Percentiles rank a stretch among this genome's conserved stretches.
These are phyloP conservation scores for Penicillium sp. DNA, from an alignment of 2,329 filamentous ascomycete species.

Conservation along the genomic window DNA sequence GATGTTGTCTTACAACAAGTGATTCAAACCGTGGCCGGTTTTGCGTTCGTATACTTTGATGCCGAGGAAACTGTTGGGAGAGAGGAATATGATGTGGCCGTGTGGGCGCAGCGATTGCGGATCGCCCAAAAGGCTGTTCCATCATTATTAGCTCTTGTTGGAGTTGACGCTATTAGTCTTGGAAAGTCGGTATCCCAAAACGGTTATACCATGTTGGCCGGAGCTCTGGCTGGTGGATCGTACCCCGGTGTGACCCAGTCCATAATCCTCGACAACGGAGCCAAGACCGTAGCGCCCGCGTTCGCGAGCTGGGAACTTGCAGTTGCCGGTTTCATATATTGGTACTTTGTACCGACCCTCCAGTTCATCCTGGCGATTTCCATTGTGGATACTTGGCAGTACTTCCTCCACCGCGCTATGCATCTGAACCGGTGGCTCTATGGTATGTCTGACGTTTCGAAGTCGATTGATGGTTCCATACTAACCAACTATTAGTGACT, in stretches of 20 bases:
- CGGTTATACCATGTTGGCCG: slow-evolving; percentile 72
- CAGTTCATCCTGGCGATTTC: slow-evolving; percentile 75
- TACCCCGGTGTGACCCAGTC: slow-evolving; percentile 71
- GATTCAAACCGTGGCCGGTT: slow-evolving; percentile 75
- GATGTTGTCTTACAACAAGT: slow-evolving; percentile 91
- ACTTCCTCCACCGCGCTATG: slow-evolving; percentile 95
- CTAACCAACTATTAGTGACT: slow-evolving; percentile 56
- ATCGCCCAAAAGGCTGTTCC: slow-evolving; percentile 78
- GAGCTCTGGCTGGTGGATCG: slow-evolving; percentile 72
- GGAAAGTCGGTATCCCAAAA: slow-evolving; percentile 69
- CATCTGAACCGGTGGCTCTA: slow-evolving; percentile 98
- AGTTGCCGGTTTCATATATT: slow-evolving; percentile 75
- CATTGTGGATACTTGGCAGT: slow-evolving; percentile 95
- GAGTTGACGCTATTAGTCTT: slow-evolving; percentile 72
- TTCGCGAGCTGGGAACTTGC: slow-evolving; percentile 83
- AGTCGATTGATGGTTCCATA: neutral
- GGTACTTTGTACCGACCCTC: slow-evolving; percentile 69
- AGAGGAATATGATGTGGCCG: slow-evolving; percentile 81
- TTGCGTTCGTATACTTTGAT: slow-evolving; percentile 69
- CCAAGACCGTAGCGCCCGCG: slow-evolving; percentile 57
- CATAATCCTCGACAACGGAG: slow-evolving; percentile 53
- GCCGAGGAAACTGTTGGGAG: slow-evolving; percentile 71
- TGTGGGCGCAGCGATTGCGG: slow-evolving; percentile 83
- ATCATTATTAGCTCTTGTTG: slow-evolving; percentile 65
- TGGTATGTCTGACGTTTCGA: slow-evolving; percentile 58